These are phyloP conservation scores for Scheffersomyces stipitis DNA, from an alignment of 805 yeast species.

Conservation along the genomic window DNA sequence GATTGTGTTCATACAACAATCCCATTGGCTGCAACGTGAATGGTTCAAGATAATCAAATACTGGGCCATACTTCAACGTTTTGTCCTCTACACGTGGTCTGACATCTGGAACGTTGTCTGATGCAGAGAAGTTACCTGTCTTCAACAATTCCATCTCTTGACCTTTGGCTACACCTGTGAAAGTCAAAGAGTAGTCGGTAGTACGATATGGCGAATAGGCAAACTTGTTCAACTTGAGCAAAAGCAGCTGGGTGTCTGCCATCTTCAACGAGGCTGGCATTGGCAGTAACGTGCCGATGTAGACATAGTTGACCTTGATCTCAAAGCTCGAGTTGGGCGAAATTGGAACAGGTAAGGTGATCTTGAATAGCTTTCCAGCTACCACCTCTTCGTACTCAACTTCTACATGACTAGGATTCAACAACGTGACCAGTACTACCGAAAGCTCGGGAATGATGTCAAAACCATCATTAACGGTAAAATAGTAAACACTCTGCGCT, in stretches of 20 bases:
- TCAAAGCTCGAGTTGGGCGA: conserved; percentile 57
- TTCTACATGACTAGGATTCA: not conserved
- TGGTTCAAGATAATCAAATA: conserved; percentile 41
- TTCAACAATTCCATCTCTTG: conserved; percentile 42
- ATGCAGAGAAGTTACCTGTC: conserved; percentile 14
- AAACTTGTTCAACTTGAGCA: conserved; percentile 52
- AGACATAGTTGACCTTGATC: conserved; percentile 50
- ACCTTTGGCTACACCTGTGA: conserved; percentile 48
- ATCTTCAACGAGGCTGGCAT: conserved; percentile 63
- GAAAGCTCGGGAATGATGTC: conserved; percentile 43
- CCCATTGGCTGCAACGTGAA: conserved; percentile 49
- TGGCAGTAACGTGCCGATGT: conserved; percentile 52
- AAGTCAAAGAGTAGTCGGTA: conserved; percentile 37
- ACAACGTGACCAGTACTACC: conserved; percentile 37
- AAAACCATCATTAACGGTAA: conserved; percentile 55
- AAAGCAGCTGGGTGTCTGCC: conserved; percentile 59
- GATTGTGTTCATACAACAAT: conserved; percentile 61
- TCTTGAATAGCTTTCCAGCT: conserved; percentile 29
- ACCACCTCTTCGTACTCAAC: not conserved
- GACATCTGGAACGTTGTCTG: conserved; percentile 26
- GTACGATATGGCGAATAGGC: conserved; percentile 67
- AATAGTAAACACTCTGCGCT: conserved; percentile 56
- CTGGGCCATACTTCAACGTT: conserved; percentile 57
- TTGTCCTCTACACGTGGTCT: conserved; percentile 39
- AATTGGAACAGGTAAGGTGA: conserved; percentile 63